phyloP scores from a whole-genome alignment of 441 rosid genomes.

The Erodium trifolium region DNA sequence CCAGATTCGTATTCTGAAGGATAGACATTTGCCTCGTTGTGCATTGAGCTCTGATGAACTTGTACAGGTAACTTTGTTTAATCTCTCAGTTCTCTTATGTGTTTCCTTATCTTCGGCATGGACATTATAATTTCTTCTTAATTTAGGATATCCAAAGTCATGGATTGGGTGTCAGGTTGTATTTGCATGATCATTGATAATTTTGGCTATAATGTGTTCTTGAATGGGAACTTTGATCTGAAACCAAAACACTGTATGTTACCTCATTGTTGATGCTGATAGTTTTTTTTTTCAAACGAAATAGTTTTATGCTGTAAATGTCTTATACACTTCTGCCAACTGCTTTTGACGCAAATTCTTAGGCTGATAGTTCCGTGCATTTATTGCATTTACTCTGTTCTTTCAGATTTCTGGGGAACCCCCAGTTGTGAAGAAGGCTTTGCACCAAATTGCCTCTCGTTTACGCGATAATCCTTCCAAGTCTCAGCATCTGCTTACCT shows the following conservation, averaged over 20 bases:
- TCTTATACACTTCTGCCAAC: too few species aligned
- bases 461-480: slow-evolving; percentile 91
- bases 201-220: not conserved
- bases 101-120: not conserved
- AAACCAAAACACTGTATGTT: not conserved
- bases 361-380: not conserved
- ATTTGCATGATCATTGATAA: not conserved
- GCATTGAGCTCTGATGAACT: slow-evolving; percentile 84
- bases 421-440: slow-evolving; percentile 71
- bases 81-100: not conserved
- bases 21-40: slow-evolving; percentile 77
- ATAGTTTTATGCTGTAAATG: too few species aligned
- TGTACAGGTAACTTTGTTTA: slow-evolving; percentile 52
- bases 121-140: not conserved
- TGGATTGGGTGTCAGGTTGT: not conserved
- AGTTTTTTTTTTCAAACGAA: not conserved
- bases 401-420: slow-evolving; percentile 79
- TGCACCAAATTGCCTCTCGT: slow-evolving; percentile 69
- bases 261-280: not conserved
- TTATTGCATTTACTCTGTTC: slow-evolving; percentile 16
- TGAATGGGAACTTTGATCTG: not conserved
- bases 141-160: not conserved
- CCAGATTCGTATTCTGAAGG: slow-evolving; percentile 86
- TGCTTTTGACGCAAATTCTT: slow-evolving; percentile 52
- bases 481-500: slow-evolving; percentile 66